A percentile compares a stretch with the other conserved stretches of the same genome.
phyloP scores from a whole-genome alignment of 2,329 filamentous ascomycete genomes.

The Apiospora pterosperma region DNA sequence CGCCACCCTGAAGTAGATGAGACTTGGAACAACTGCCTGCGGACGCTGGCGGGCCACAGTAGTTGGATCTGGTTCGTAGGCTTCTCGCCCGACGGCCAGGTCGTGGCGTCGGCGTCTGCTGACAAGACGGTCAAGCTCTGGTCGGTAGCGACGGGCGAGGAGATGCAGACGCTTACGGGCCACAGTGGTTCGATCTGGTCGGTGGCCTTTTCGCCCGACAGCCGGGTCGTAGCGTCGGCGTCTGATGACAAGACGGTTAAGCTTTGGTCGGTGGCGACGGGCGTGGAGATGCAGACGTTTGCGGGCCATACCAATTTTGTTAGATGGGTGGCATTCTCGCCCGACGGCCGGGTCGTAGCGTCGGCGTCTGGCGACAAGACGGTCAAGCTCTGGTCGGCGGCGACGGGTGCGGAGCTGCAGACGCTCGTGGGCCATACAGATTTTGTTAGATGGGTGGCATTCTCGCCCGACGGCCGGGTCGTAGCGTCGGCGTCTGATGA shows the following conservation, averaged over 20 bases:
- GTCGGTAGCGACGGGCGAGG: too few species aligned
- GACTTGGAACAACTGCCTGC: conserved; percentile 13
- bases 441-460: background rate
- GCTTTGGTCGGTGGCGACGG: background rate
- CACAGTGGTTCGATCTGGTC: too few species aligned
- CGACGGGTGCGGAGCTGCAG: background rate
- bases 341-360: too few species aligned
- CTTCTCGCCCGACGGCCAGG: conserved; percentile 1
- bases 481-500: conserved; percentile 93
- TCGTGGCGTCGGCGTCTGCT: conserved; percentile 12
- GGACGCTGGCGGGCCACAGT: background rate
- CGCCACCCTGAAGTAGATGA: conserved; percentile 9
- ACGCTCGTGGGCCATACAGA: background rate
- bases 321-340: too few species aligned
- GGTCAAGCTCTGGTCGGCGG: background rate
- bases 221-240: too few species aligned
- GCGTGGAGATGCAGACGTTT: background rate
- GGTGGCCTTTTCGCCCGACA: background rate
- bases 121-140: conserved; percentile 13
- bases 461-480: conserved; percentile 21
- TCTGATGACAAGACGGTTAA: too few species aligned
- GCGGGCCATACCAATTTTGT: too few species aligned
- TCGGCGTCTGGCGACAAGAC: too few species aligned
- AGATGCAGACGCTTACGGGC: too few species aligned
- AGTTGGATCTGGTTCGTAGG: background rate